A percentile compares a stretch with the other conserved stretches of the same genome.
These are phyloP conservation scores for Blumeria graminis DNA, from an alignment of 2,329 filamentous ascomycete genomes.

Conservation along the genomic window DNA sequence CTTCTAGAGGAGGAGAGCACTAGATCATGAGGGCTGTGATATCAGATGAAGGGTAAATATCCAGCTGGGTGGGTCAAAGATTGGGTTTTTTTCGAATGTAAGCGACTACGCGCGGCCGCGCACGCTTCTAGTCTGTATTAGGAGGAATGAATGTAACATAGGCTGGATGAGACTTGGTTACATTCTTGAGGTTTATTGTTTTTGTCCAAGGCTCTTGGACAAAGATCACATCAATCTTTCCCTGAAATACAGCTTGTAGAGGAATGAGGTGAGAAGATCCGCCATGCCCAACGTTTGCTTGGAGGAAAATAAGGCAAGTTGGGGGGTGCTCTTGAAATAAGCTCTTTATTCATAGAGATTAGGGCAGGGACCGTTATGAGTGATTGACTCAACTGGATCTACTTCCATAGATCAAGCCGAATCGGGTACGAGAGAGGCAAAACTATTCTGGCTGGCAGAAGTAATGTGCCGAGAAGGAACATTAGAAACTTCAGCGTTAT, in stretches of 20 bases:
- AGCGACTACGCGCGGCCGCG: background rate
- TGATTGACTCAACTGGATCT: too few relatives aligned
- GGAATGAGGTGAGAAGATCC: background rate
- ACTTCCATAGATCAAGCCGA: too few relatives aligned
- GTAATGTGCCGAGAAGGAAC: too few relatives aligned
- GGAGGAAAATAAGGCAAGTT: too few relatives aligned
- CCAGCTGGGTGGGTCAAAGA: background rate
- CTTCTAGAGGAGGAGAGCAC: background rate
- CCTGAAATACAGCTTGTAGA: background rate
- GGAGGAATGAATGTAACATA: background rate
- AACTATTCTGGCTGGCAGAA: too few relatives aligned
- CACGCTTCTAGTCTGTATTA: background rate
- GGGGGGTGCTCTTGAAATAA: too few relatives aligned
- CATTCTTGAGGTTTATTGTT: background rate
- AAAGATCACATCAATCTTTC: background rate
- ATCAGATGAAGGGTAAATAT: background rate
- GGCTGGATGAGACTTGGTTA: background rate
- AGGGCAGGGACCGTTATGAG: too few relatives aligned
- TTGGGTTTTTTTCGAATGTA: background rate
- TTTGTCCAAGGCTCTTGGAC: background rate
- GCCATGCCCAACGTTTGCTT: background rate
- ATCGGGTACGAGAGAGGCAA: too few relatives aligned
- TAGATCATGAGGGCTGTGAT: background rate
- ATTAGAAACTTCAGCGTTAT: too few relatives aligned
- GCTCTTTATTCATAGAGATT: too few relatives aligned